Evolutionary conservation across 1,284 basidiomycete genomes (phyloP), one percentile per base, ranked within the genome.

Genomic region (Tranzscheliella williamsii): DNA sequence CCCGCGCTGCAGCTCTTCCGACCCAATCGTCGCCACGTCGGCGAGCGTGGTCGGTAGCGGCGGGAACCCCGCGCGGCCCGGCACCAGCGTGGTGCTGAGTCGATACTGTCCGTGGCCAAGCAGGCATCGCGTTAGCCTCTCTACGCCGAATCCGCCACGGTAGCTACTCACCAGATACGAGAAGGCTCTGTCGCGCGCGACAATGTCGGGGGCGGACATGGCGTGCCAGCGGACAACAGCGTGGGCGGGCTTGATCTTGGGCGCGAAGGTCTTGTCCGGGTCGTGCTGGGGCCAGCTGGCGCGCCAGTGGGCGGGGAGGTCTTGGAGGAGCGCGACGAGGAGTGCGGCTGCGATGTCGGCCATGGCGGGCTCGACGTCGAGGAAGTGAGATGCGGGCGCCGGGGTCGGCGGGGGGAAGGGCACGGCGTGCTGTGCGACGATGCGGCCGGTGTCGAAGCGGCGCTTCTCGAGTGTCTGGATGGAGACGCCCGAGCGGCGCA

Each of bases 281-380:
- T 47, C 37, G 26, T 62, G 50, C 32, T 76, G 68, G 1, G 40
- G n/a, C 42, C 40, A 42, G 18, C 52, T 78, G 4, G 66, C 69
- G 17, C 81, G 81, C 85, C 86, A 58, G 6, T 26, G 24, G 0
- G 66, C 54, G 7, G 84, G 75, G 78, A 92, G 85, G 38, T 85
- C 79, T 24, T 85, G 81, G 4, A 95, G 78, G 4, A 88, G 84
- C 1, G 84, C 79, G 0, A 91, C 85, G 16, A 96, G 82, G 1
- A 91, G 75, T 24, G 82, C 76, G 0, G 88, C 90, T 0, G 90
- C 91, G n/a, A 80, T 73, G 1, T 74, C 67, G 0, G 86, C 88
- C 16, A 93, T 81, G 0, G 70, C 65, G n/a, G 85, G 82, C 6
- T 88, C 81, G 46, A 93, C 78, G 0, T 77, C 60, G 1, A 74